Conservation (phyloP, 23 red algal species). For the Agarophyton chilense region DNA sequence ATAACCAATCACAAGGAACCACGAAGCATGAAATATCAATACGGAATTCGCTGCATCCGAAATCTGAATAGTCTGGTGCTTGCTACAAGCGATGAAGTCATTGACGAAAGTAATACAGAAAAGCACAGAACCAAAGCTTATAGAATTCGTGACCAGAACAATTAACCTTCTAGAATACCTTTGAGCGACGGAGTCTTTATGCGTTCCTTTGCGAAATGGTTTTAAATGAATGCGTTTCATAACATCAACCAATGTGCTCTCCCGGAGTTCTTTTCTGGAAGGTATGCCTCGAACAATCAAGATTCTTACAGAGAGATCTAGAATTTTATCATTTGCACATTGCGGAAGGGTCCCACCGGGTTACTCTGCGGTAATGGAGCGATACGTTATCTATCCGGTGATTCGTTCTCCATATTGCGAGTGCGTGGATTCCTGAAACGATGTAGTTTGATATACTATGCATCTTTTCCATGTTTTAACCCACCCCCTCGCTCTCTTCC, state of each 20-base stretch:
- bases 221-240: conserved; percentile 61
- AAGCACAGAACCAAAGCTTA: not conserved
- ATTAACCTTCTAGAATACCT: conserved; percentile 14
- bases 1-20: not conserved
- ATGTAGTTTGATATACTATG: conserved; percentile 97
- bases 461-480: conserved; percentile 47
- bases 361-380: conserved; percentile 83
- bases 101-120: conserved; percentile 4
- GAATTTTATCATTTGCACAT: conserved; percentile 90
- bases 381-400: conserved; percentile 81
- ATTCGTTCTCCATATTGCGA: conserved; percentile 84
- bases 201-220: conserved; percentile 71
- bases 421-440: conserved; percentile 96
- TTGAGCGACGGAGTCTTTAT: conserved; percentile 41
- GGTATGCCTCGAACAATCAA: conserved; percentile 80
- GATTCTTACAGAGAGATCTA: conserved; percentile 79
- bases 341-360: conserved; percentile 64
- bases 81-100: conserved; percentile 19
- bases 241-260: conserved; percentile 85
- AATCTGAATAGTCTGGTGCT: conserved; percentile 11
- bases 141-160: conserved; percentile 3
- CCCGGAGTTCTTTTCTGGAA: conserved; percentile 87
- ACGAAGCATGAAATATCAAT: not conserved
- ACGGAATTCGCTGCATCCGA: not conserved
- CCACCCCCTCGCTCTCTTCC: conserved; percentile 54